These are phyloP conservation scores for Penicillium expansum DNA, from an alignment of 2,329 filamentous ascomycete genomes.

Conservation along the genomic window DNA sequence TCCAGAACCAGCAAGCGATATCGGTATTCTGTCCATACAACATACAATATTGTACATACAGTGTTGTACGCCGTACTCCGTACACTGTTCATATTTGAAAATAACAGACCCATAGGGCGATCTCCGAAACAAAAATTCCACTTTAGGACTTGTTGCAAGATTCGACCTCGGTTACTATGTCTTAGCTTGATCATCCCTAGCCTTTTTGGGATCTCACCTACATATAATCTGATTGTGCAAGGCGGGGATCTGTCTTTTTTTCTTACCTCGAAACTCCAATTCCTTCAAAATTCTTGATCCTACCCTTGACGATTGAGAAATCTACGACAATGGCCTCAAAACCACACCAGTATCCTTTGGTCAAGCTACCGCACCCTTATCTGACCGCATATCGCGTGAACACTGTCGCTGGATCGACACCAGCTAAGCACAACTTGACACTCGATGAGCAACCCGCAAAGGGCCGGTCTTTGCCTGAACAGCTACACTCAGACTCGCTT, in stretches of 20 bases:
- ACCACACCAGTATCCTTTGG: conserved; percentile 32
- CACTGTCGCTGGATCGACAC: conserved; percentile 26
- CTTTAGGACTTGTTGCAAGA: not conserved
- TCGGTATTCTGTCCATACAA: not conserved
- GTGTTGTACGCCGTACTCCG: too few species aligned
- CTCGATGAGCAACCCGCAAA: conserved; percentile 32
- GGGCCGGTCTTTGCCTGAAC: conserved; percentile 35
- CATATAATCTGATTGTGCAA: conserved; percentile 3
- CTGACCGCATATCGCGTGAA: conserved; percentile 45
- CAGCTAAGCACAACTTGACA: conserved; percentile 31
- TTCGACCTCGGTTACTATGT: conserved; percentile 8
- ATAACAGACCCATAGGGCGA: not conserved
- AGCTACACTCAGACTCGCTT: conserved; percentile 40
- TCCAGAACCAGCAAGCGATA: not conserved
- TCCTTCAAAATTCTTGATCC: not conserved
- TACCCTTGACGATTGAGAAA: not conserved
- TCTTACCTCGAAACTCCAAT: not conserved
- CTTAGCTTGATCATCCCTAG: not conserved
- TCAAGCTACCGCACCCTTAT: conserved; percentile 50
- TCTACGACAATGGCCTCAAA: conserved; percentile 13
- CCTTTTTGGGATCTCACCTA: not conserved
- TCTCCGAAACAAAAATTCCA: not conserved
- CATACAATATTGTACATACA: not conserved
- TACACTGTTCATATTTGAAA: not conserved
- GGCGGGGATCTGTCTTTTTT: not conserved